These are phyloP conservation scores for Venturia effusa DNA, from an alignment of 2,329 filamentous ascomycete species.

Conservation along the genomic window DNA sequence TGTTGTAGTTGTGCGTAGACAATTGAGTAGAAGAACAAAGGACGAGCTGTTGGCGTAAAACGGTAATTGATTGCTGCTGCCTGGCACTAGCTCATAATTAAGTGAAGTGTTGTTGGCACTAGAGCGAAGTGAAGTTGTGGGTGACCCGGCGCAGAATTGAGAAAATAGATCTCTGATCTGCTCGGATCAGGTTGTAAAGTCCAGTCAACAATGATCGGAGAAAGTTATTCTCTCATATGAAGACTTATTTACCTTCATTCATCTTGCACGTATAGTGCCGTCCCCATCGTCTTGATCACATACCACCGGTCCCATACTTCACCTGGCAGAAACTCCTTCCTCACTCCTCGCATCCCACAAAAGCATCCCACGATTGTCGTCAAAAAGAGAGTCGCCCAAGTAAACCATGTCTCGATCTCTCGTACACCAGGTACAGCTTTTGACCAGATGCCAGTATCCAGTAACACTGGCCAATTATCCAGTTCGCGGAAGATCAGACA, in stretches of 20 bases:
- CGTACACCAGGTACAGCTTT: neutral
- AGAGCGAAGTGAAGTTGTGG: neutral
- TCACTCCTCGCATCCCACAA: neutral
- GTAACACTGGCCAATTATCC: conserved; percentile 24
- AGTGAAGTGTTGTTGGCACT: neutral
- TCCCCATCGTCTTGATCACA: neutral
- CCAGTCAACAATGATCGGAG: no score
- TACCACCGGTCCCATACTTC: conserved; percentile 1
- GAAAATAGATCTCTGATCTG: no score
- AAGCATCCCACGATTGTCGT: neutral
- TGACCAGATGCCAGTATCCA: conserved; percentile 10
- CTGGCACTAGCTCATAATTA: neutral
- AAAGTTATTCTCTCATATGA: neutral
- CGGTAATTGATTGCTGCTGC: neutral
- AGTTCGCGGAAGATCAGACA: conserved; percentile 20
- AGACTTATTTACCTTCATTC: neutral
- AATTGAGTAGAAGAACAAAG: neutral
- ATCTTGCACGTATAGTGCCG: neutral
- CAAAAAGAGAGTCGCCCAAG: neutral
- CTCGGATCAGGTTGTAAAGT: neutral
- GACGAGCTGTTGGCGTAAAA: neutral
- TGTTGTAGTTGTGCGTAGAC: neutral
- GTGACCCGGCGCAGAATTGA: neutral
- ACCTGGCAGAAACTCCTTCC: neutral
- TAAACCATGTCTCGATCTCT: conserved; percentile 8